Evolutionary conservation across 352 stramenopile genomes (phyloP).

Genomic region (Thraustochytrium striatum): DNA sequence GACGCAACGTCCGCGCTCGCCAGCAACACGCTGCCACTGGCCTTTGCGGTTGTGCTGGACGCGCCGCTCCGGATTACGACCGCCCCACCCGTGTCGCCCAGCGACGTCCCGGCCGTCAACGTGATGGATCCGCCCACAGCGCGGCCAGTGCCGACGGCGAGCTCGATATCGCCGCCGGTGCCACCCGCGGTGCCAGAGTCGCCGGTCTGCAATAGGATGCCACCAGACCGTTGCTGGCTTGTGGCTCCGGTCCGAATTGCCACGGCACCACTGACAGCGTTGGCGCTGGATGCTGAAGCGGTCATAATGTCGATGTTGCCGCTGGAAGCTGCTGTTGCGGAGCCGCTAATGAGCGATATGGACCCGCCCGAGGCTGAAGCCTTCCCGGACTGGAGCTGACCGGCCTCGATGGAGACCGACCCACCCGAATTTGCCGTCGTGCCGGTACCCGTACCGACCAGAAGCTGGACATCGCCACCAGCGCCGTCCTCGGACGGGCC

Average conservation of each 20-base stretch:
- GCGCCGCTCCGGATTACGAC: conserved; percentile 35
- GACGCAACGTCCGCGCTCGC: neutral
- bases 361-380: neutral
- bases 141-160: neutral
- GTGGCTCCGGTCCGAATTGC: neutral
- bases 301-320: neutral
- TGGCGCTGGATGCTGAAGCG: neutral
- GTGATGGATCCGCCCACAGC: conserved; percentile 10
- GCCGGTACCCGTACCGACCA: conserved; percentile 10
- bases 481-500: neutral
- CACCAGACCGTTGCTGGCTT: neutral
- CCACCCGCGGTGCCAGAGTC: neutral
- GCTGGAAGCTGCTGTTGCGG: neutral
- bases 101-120: neutral
- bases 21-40: conserved; percentile 9
- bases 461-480: neutral
- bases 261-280: conserved; percentile 1
- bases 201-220: neutral
- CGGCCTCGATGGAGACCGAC: neutral
- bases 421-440: conserved; percentile 3
- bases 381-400: neutral
- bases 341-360: neutral
- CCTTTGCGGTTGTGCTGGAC: conserved; percentile 30
- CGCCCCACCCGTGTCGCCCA: neutral
- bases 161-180: neutral